A percentile compares a stretch with the other conserved stretches of the same genome.
phyloP scores from a whole-genome alignment of 495 filamentous ascomycete genomes.

The Annulohypoxylon stygium region DNA sequence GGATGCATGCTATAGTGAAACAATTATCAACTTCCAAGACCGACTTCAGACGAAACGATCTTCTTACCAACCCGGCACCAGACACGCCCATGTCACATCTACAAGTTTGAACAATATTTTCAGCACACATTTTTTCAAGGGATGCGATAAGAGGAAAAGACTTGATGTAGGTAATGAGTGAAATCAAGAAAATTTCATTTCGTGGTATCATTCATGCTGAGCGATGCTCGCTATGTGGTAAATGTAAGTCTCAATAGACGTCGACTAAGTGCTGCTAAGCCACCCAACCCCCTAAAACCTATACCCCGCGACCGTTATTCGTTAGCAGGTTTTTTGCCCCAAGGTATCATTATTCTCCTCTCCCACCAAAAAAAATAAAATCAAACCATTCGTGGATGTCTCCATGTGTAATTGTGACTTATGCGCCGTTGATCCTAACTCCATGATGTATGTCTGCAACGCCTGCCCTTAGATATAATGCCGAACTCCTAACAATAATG shows the following conservation, averaged over 20 bases:
- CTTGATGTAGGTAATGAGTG: background rate
- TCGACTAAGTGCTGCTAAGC: slow-evolving; percentile 26
- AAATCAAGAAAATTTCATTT: slow-evolving; percentile 32
- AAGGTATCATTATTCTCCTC: slow-evolving; percentile 39
- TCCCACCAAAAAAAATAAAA: slow-evolving; percentile 13
- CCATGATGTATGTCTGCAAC: slow-evolving; percentile 27
- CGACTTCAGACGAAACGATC: slow-evolving; percentile 38
- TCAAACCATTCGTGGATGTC: slow-evolving; percentile 15
- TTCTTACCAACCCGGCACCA: slow-evolving; percentile 22
- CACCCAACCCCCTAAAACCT: slow-evolving; percentile 4
- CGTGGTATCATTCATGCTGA: slow-evolving; percentile 44
- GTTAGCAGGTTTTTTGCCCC: slow-evolving; percentile 35
- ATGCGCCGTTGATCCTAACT: slow-evolving; percentile 37
- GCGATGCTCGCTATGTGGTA: slow-evolving; percentile 25
- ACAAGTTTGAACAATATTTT: slow-evolving; percentile 7
- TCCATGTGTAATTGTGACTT: slow-evolving; percentile 14
- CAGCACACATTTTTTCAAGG: slow-evolving; percentile 12
- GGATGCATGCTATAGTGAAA: slow-evolving; percentile 44
- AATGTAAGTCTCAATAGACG: slow-evolving; percentile 23
- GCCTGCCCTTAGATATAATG: slow-evolving; percentile 17
- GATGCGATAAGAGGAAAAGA: slow-evolving; percentile 15
- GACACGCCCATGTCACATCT: slow-evolving; percentile 27
- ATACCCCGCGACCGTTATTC: slow-evolving; percentile 36
- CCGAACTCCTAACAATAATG: slow-evolving; percentile 13
- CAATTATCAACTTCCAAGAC: slow-evolving; percentile 23